Percentiles rank a stretch among this genome's conserved stretches.
Conservation (phyloP, 2,329 filamentous ascomycete genomes). For the Botrytis pseudocinerea region DNA sequence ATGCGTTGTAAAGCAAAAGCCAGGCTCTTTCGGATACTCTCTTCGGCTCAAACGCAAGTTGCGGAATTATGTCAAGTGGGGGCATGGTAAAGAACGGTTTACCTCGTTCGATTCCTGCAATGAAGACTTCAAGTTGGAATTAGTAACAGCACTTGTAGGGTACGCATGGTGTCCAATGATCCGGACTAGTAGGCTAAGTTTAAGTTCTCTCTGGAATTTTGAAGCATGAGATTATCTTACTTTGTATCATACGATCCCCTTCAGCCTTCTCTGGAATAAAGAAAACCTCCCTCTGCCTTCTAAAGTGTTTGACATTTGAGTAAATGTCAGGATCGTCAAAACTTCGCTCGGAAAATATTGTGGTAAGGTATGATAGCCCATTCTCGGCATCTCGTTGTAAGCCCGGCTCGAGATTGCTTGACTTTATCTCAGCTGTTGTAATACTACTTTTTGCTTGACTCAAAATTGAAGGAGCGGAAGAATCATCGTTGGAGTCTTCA, state of each 20-base stretch:
- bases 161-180: not conserved
- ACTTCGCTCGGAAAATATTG: slow-evolving; percentile 19
- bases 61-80: slow-evolving; percentile 18
- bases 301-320: slow-evolving; percentile 21
- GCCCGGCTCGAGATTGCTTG: slow-evolving; percentile 14
- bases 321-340: slow-evolving; percentile 24
- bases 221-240: slow-evolving; percentile 14
- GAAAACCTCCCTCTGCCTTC: slow-evolving; percentile 24
- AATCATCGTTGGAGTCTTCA: not conserved
- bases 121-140: slow-evolving; percentile 20
- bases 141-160: not conserved
- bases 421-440: slow-evolving; percentile 11
- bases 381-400: slow-evolving; percentile 23
- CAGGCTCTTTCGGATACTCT: slow-evolving; percentile 26
- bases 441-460: slow-evolving; percentile 23
- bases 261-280: slow-evolving; percentile 26
- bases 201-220: not conserved
- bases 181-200: not conserved
- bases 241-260: slow-evolving; percentile 23
- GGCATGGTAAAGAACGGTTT: slow-evolving; percentile 25
- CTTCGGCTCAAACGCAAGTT: slow-evolving; percentile 28
- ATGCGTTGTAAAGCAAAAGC: slow-evolving; percentile 26
- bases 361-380: slow-evolving; percentile 25
- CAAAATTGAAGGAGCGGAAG: slow-evolving; percentile 11
- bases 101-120: slow-evolving; percentile 20